Evolutionary conservation across 257 asterid genomes (phyloP), one percentile per base, ranked within the genome.

Genomic region (Salvia rosmarinus): DNA sequence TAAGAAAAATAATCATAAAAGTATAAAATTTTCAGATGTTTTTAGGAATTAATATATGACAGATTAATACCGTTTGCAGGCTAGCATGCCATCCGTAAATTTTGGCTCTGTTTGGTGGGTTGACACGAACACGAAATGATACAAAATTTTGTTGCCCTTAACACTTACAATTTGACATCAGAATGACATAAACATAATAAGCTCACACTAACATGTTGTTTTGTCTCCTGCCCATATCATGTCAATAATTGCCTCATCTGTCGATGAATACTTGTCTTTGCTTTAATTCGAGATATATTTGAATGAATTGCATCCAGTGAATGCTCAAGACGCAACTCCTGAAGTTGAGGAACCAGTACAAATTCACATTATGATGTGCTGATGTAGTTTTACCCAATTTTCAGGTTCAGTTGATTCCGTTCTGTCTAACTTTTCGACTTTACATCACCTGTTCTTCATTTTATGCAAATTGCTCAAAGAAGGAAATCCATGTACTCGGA

Each of bases 381-480:
- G 37, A 67, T 71, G 68, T 65, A 54, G 30, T 67, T 50, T 64
- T 63, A 46, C 35, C 64, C 50, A 54, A 19, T 70, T 72, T 82
- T 76, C 96, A 94, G 99, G 92, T 88, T 72, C 93, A 83, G 65
- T 73, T 86, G 93, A 94, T 68, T 82, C 84, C 61, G 95, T 86
- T 74, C 88, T 84, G 35, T 82, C 76, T 46, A 85, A 89, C 83
- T 91, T 91, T 79, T 92, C 82, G 75, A 84, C 75, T 51, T 84
- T 91, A 63, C 99, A 89, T 78, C 96, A 94, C 78, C 90, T 94
- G 76, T 89, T 94, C 89, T 94, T 94, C 78, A 82, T 91, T 78
- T 79, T 91, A 50, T 89, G 89, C 85, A 94, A 94, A 83, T 76
- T 91, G 78, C 86, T 94, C 49, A 91, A 84, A 87, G 97, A 91